Conservation (phyloP, 2,329 filamentous ascomycete species). For the Seiridium unicorne region DNA sequence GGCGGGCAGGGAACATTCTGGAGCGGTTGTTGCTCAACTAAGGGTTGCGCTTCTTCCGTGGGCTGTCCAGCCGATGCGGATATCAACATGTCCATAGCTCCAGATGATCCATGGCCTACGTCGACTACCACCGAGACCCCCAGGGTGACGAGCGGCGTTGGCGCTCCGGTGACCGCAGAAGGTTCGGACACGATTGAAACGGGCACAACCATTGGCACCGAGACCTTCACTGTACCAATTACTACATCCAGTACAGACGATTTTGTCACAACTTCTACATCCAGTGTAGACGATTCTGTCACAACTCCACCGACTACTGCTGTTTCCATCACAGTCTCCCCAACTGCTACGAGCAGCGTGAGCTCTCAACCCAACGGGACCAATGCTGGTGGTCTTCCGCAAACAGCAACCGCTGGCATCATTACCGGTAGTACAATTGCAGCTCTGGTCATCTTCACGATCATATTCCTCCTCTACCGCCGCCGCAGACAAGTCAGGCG, state of each 20-base stretch:
- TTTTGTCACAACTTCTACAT: not conserved
- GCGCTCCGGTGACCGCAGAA: not conserved
- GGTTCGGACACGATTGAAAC: not conserved
- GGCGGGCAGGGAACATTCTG: not conserved
- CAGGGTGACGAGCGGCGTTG: not conserved
- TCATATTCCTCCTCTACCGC: constrained; percentile 20
- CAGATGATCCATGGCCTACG: not conserved
- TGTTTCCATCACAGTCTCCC: not conserved
- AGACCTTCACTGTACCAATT: not conserved
- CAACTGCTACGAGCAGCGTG: not conserved
- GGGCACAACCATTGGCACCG: not conserved
- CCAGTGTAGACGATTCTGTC: not conserved
- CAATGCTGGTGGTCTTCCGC: not conserved
- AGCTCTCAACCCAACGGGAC: not conserved
- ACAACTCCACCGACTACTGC: constrained; percentile 2
- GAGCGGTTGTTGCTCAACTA: not conserved
- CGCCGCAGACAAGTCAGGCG: constrained; percentile 14
- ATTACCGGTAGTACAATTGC: constrained; percentile 15
- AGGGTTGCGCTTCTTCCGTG: not conserved
- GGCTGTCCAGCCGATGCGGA: not conserved
- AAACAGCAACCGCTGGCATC: constrained; percentile 16
- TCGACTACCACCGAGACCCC: not conserved
- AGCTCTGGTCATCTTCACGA: constrained; percentile 13
- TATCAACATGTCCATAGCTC: not conserved
- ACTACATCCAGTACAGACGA: not conserved